Evolutionary conservation across 1,284 basidiomycete genomes (phyloP), one percentile per base, ranked within the genome.

Genomic region (Microbotryum saponariae): DNA sequence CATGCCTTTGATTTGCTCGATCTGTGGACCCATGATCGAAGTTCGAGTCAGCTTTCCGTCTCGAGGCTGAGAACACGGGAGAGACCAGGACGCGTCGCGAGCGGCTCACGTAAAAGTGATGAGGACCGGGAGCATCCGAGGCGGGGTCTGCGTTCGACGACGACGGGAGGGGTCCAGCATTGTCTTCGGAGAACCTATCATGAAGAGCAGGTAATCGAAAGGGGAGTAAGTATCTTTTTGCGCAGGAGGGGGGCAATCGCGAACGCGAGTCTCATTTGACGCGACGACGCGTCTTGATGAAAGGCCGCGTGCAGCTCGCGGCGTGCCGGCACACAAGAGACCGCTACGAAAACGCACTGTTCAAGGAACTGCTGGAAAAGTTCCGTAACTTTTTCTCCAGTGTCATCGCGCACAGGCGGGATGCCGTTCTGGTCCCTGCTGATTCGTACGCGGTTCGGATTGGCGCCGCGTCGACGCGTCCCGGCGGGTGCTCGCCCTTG

Each of bases 1-100:
- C 88, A 98, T 90, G 44, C 85, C 87, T 73, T 88, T 86, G 71
- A 98, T 88, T 77, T 96, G 92, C 62, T 90, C 86, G 68, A 97
- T 81, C 75, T 97, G 97, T 66, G 87, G 80, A 55, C 85, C 4
- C 80, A 72, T 87, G 84, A 50, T 81, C 82, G 23, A 85, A 82
- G 23, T 54, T 44, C 4, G 42, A 33, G 7, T 47, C 42, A 46
- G 65, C 65, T 51, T 58, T 49, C 6, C 27, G 14, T 42, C 6
- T 6, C 14, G 14, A 14, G 37, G 37, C 37, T 18, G 37, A 6
- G 37, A 42, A 42, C 37, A 42, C 37, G 37, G 12, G 37, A 42
- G 5, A 42, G 37, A 42, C 16, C 12, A 42, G 37, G 37, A 42
- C 37, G 37, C 37, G 37, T 42, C 37, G 37, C 14, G n/a, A 62